Conservation (phyloP, 1,139 yeast genomes). For the Yamadazyma atlantica region DNA sequence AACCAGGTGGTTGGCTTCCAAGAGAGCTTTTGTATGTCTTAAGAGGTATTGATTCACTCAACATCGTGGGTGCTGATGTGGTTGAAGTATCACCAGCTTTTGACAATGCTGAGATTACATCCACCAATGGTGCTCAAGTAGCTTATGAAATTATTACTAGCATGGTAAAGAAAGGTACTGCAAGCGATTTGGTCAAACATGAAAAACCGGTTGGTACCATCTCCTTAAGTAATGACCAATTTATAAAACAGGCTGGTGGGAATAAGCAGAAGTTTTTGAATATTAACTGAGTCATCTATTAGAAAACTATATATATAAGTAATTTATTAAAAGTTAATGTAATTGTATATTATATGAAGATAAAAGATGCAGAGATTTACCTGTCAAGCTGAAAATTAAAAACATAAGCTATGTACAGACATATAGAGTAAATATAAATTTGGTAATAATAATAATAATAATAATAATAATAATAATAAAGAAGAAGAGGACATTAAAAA, state of each 20-base stretch:
- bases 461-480: constrained; percentile 6
- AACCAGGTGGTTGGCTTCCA: constrained; percentile 81
- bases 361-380: constrained; percentile 15
- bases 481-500: constrained; percentile 6
- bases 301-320: no score
- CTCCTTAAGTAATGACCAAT: constrained; percentile 3
- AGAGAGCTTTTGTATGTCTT: constrained; percentile 66
- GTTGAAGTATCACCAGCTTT: constrained; percentile 78
- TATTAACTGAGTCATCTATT: no score
- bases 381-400: constrained; percentile 12
- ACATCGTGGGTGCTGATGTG: constrained; percentile 73
- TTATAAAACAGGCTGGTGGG: constrained; percentile 7
- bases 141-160: constrained; percentile 68
- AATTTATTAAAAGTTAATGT: constrained; percentile 1
- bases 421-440: constrained; percentile 9
- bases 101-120: constrained; percentile 71
- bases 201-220: constrained; percentile 1
- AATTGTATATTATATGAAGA: constrained; percentile 6
- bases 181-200: constrained; percentile 12
- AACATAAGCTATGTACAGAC: constrained; percentile 9
- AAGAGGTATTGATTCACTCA: constrained; percentile 56
- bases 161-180: constrained; percentile 63
- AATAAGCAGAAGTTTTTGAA: constrained; percentile 8
- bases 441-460: constrained; percentile 1
- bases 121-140: constrained; percentile 76